These are phyloP conservation scores for Monosporozyma siamensis DNA, from an alignment of 805 yeast species.

Conservation along the genomic window DNA sequence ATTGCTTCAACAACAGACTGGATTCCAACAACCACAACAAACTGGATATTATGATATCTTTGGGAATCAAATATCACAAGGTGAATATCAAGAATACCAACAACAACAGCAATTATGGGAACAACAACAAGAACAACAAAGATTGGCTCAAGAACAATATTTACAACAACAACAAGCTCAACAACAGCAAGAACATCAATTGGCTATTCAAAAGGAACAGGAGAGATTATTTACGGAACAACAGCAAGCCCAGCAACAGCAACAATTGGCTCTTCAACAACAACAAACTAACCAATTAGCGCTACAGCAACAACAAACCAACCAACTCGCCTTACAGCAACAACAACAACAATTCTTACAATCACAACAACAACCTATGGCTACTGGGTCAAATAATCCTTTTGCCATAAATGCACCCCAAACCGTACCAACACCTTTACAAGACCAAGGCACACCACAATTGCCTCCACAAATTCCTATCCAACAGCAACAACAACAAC, in stretches of 20 bases:
- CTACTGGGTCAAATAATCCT: constrained; percentile 72
- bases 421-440: neutral
- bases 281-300: constrained; percentile 1
- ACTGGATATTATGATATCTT: constrained; percentile 21
- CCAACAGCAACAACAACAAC: constrained; percentile 2
- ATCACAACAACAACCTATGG: constrained; percentile 38
- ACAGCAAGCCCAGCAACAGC: constrained; percentile 4
- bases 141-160: constrained; percentile 20
- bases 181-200: constrained; percentile 7
- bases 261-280: constrained; percentile 1
- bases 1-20: constrained; percentile 7
- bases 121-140: constrained; percentile 23
- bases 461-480: constrained; percentile 2
- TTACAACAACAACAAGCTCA: constrained; percentile 21
- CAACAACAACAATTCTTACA: constrained; percentile 22
- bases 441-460: neutral
- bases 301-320: constrained; percentile 13
- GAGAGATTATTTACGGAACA: constrained; percentile 2
- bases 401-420: constrained; percentile 40
- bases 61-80: constrained; percentile 24
- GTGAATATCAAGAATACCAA: constrained; percentile 24
- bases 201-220: constrained; percentile 4
- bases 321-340: constrained; percentile 11
- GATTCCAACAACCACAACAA: constrained; percentile 11
- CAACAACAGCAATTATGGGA: constrained; percentile 23